Conservation (phyloP, 176 grass and related monocot species). For the Carex kokanica region DNA sequence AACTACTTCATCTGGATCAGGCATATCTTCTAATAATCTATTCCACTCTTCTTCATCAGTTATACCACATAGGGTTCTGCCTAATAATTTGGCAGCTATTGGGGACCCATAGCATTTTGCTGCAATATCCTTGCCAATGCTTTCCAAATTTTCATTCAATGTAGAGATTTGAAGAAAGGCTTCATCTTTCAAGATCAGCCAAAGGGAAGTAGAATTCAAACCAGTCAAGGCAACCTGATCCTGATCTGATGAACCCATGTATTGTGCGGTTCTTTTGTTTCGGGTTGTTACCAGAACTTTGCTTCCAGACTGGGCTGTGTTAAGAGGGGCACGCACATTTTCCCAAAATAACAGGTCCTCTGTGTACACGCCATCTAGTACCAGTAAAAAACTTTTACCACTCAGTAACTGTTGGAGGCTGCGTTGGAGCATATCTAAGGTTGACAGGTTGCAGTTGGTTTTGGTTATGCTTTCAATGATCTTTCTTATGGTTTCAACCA, state of each 20-base stretch:
- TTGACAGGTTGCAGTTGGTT: neutral
- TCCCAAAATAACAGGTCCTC: slow-evolving; percentile 12
- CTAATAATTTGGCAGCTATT: slow-evolving; percentile 26
- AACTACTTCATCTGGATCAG: neutral
- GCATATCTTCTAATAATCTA: slow-evolving; percentile 19
- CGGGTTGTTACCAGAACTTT: slow-evolving; percentile 24
- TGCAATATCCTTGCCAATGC: slow-evolving; percentile 9
- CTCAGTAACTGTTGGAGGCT: slow-evolving; percentile 8
- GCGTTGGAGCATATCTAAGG: slow-evolving; percentile 20
- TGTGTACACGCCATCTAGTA: slow-evolving; percentile 24
- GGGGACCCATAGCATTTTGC: slow-evolving; percentile 21
- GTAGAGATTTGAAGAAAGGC: neutral
- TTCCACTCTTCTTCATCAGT: slow-evolving; percentile 16
- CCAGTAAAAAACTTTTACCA: slow-evolving; percentile 25
- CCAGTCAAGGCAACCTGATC: neutral
- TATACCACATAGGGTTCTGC: neutral
- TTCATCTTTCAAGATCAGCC: slow-evolving; percentile 21
- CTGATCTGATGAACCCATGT: neutral
- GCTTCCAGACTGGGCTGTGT: slow-evolving; percentile 5
- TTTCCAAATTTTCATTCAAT: slow-evolving; percentile 2
- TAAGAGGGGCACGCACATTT: slow-evolving; percentile 2
- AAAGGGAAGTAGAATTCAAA: slow-evolving; percentile 9
- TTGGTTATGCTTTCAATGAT: slow-evolving; percentile 22
- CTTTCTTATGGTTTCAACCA: slow-evolving; percentile 12
- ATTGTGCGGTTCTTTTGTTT: neutral